These are phyloP conservation scores for Penicillium salamii DNA, from an alignment of 495 filamentous ascomycete species.

Conservation along the genomic window DNA sequence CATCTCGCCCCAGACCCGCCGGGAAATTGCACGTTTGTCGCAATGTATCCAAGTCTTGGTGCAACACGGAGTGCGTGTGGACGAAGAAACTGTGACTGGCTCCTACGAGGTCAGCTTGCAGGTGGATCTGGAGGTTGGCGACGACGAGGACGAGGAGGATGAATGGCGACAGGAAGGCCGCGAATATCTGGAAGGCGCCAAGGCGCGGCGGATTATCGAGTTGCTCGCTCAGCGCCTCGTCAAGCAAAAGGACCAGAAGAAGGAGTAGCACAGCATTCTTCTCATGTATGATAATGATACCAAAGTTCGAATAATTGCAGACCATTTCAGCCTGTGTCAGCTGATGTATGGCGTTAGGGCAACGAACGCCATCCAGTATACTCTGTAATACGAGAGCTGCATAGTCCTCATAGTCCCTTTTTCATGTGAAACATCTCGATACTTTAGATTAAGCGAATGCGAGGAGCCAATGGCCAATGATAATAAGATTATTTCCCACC, in stretches of 20 bases:
- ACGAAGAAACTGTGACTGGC: slow-evolving; percentile 83
- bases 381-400: too few species aligned
- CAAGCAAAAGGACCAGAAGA: slow-evolving; percentile 11
- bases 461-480: too few species aligned
- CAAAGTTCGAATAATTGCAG: too few species aligned
- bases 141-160: slow-evolving; percentile 40
- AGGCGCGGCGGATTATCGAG: slow-evolving; percentile 62
- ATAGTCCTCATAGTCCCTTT: too few species aligned
- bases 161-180: slow-evolving; percentile 40
- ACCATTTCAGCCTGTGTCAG: too few species aligned
- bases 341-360: too few species aligned
- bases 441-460: too few species aligned
- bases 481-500: too few species aligned
- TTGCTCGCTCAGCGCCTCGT: slow-evolving; percentile 42
- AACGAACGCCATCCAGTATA: too few species aligned
- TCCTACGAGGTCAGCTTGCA: slow-evolving; percentile 79
- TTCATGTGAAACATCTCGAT: too few species aligned
- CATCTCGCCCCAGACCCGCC: slow-evolving; percentile 68
- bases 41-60: slow-evolving; percentile 79
- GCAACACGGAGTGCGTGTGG: slow-evolving; percentile 76
- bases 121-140: slow-evolving; percentile 60
- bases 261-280: neutral
- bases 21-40: slow-evolving; percentile 80
- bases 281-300: slow-evolving; percentile 17
- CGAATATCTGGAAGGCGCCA: slow-evolving; percentile 72